A percentile compares a stretch with the other conserved stretches of the same genome.
Evolutionary conservation across 2,329 filamentous ascomycete species (phyloP).

Genomic region (Pseudovirgaria hyperparasitica): DNA sequence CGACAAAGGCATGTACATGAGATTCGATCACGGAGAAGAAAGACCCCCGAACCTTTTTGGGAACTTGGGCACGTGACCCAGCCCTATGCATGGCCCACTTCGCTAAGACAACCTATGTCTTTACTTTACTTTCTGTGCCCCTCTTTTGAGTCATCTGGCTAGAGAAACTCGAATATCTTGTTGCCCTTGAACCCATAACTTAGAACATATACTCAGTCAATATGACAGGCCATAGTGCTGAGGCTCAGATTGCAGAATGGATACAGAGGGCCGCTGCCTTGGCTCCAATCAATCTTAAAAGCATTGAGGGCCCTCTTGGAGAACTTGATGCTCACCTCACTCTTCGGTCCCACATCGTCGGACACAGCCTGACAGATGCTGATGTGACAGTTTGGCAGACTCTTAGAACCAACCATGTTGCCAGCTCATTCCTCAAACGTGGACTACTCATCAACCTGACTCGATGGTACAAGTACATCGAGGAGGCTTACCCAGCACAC

Average conservation of each 20-base stretch:
- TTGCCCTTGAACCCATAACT: neutral
- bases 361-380: constrained; percentile 62
- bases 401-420: constrained; percentile 73
- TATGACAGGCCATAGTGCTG: too few relatives aligned
- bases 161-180: neutral
- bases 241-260: constrained; percentile 39
- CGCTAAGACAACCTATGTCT: neutral
- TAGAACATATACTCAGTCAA: neutral
- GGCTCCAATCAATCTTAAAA: constrained; percentile 61
- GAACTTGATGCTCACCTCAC: constrained; percentile 80
- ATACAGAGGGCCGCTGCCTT: constrained; percentile 39
- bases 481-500: constrained; percentile 68
- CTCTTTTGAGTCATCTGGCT: neutral
- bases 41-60: neutral
- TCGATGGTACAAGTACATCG: constrained; percentile 80
- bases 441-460: constrained; percentile 62
- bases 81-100: neutral
- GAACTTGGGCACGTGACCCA: neutral
- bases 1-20: neutral
- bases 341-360: constrained; percentile 73
- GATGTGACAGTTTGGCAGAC: constrained; percentile 77
- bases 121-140: neutral
- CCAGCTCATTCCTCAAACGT: constrained; percentile 67
- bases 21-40: neutral
- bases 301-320: constrained; percentile 59